Base-by-base conservation (phyloP, 2,329 filamentous ascomycete species). In the Phialocephala subalpina region DNA sequence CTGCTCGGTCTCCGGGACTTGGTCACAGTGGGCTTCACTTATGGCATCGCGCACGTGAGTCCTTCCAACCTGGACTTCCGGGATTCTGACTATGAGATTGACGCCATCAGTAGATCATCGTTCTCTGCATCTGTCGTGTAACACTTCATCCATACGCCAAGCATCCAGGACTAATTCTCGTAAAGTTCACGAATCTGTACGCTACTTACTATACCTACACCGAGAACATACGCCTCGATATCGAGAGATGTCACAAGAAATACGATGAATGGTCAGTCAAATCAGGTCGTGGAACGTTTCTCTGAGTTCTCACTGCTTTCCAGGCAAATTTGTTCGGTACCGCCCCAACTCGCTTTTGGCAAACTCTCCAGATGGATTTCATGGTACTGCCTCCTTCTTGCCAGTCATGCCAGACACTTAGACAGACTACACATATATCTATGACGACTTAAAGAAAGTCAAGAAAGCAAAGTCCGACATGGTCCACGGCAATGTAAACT, bases 391-490 rank as follows among this genome's bases (percentile, higher is more conserved):
- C 9, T 1, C 1, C 14, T 35, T 7, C 5, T 47, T 53, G n/a
- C 16, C 22, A 38, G 1, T 22, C 18, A 3, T 11, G 11, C n/a
- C 25, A 35, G 12, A 47, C 7, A 38, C 12, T 18, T 6, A 22
- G 38, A 12, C 57, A 52, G 22, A 60, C 38, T 11, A 8, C 14
- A 85, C 85, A 76, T 84, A 88, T 42, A 88, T 90, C 68, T 88
- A 90, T 78, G 86, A 86, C 69, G 87, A 87, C 80, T 80, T 81
- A 45, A 78, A 85, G 77, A 88, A 88, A 67, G 84, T 89, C 45
- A 80, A 83, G 77, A 92, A 92, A 78, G 83, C 88, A 62, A 84
- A 88, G 70, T 91, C 91, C 78, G 92, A 92, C 3, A 85, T 87
- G 69, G 27, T 62, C 1, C 68, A 68, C 29, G 62, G 62, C 8